Evolutionary conservation across 768 basidiomycete genomes (phyloP), one percentile per base, ranked within the genome.

Genomic region (Boletus coccyginus): DNA sequence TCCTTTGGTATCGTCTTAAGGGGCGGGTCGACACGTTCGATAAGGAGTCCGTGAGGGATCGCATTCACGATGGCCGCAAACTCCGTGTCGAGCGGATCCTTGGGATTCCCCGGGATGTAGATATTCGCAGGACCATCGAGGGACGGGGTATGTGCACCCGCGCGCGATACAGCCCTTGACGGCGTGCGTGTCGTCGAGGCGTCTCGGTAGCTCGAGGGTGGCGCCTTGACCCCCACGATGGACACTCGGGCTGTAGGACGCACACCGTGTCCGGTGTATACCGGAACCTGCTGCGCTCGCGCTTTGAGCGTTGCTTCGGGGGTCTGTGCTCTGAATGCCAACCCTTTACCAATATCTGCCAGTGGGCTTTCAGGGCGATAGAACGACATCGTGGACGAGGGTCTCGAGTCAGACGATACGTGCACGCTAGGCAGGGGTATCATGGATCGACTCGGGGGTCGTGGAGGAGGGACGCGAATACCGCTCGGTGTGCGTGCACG

Each of bases 51-150:
- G 62, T 95, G 93, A 12, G 86, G 76, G 46, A 90, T 83, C 10
- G 83, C 79, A 70, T 94, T 94, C 53, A 85, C 88, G 33, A 94
- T 70, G 40, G 73, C 70, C 7, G 89, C 90, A 27, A 96, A 84
- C 70, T 94, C 90, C 5, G 75, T 69, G 69, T 96, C 93, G 31
- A 96, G 82, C 2, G 92, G 93, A 69, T 96, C 94, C 55, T 81
- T 82, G 46, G 75, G 62, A 68, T 86, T 91, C 3, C 75, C 75
- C 2, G 86, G 84, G 27, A 81, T 71, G 69, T 94, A 94, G 61
- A 83, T 73, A 58, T 87, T 81, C 55, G 81, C 60, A 0, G 85
- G 81, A 50, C 66, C 64, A 52, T 86, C 84, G 62, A 78, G 68
- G 12, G 73, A 74, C 1, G 87, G 87, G 7, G 88, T 88, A 59